Evolutionary conservation across 139 green algal genomes (phyloP).

Genomic region (Chlorella sp.): DNA sequence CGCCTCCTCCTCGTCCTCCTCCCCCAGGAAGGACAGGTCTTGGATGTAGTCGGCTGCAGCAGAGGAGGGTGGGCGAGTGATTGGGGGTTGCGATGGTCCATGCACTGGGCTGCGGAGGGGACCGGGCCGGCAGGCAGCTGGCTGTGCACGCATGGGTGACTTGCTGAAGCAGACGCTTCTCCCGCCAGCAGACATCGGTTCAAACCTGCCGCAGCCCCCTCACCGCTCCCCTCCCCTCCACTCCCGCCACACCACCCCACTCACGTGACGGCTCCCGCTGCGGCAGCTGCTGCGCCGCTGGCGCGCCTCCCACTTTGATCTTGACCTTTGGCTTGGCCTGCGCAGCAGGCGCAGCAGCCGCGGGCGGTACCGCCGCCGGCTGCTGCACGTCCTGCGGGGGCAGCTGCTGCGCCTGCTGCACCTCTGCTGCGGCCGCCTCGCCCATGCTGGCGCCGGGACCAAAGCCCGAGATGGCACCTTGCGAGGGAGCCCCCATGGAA

Average conservation of each 20-base stretch:
- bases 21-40: background rate
- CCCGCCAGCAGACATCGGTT: no score
- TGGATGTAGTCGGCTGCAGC: conserved; percentile 9
- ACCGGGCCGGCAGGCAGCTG: no score
- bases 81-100: no score
- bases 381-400: conserved; percentile 10
- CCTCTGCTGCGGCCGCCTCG: background rate
- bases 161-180: no score
- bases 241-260: background rate
- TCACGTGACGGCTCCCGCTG: conserved; percentile 26
- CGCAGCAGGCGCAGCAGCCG: background rate
- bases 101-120: no score
- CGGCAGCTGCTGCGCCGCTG: background rate
- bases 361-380: background rate
- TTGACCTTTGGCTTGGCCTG: conserved; percentile 7
- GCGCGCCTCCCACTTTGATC: conserved; percentile 1
- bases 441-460: background rate
- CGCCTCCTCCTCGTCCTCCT: conserved; percentile 5
- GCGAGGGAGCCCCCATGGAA: no score
- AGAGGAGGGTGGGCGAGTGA: background rate
- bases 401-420: background rate
- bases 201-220: no score
- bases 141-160: no score
- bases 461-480: no score
- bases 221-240: no score